These are phyloP conservation scores for Apiospora rasikravindrae DNA, from an alignment of 2,329 filamentous ascomycete species.

Conservation along the genomic window DNA sequence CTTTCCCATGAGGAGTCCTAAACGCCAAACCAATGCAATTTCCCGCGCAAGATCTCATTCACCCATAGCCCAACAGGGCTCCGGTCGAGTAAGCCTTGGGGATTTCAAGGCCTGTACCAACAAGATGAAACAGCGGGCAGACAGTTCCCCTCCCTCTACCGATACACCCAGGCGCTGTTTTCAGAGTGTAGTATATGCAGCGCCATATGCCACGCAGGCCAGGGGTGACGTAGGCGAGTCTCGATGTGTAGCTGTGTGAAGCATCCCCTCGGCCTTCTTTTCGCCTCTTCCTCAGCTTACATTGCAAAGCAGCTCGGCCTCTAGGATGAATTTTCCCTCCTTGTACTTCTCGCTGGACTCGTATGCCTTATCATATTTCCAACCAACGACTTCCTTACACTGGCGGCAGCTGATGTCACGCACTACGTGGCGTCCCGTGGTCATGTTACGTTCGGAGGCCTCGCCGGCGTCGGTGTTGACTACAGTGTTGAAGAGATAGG, in stretches of 20 bases:
- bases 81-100: not conserved
- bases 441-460: slow-evolving; percentile 96
- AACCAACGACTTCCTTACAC: slow-evolving; percentile 91
- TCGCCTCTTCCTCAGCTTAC: slow-evolving; percentile 58
- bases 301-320: slow-evolving; percentile 85
- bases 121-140: not conserved
- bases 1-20: not conserved
- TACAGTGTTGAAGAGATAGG: slow-evolving; percentile 92
- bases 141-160: not conserved
- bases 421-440: slow-evolving; percentile 91
- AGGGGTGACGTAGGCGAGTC: not conserved
- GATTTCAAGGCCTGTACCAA: not conserved
- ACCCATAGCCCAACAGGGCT: not conserved
- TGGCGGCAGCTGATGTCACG: slow-evolving; percentile 91
- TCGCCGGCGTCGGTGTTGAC: slow-evolving; percentile 88
- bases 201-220: not conserved
- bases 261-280: not conserved
- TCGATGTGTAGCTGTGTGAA: not conserved
- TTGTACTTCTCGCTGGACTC: slow-evolving; percentile 96
- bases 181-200: not conserved
- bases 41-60: not conserved
- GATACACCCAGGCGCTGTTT: not conserved
- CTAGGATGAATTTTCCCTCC: slow-evolving; percentile 96
- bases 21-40: slow-evolving; percentile 13
- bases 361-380: slow-evolving; percentile 99